Conservation (phyloP, 805 yeast genomes). For the Saccharomyces jurei region DNA sequence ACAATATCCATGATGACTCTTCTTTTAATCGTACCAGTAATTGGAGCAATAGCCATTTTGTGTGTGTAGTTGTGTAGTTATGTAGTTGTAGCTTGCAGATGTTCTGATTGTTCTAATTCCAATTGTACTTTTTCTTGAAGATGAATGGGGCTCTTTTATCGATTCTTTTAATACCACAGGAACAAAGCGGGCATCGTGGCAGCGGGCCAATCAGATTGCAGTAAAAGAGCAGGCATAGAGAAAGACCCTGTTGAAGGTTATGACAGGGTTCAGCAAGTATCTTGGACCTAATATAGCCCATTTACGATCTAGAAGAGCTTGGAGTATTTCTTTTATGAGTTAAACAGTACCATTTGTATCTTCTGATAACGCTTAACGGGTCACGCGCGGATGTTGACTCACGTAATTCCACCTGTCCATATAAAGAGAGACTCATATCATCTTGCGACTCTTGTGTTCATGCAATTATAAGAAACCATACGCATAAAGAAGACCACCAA, state of each 20-base stretch:
- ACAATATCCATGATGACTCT: slow-evolving; percentile 72
- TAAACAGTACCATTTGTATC: background rate
- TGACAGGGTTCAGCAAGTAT: background rate
- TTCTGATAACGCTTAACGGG: background rate
- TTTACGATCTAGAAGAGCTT: background rate
- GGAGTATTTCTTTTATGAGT: background rate
- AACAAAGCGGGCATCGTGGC: background rate
- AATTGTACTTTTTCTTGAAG: background rate
- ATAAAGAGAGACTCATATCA: background rate
- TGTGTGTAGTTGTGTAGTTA: slow-evolving; percentile 9
- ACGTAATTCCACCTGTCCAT: background rate
- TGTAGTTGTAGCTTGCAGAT: slow-evolving; percentile 3
- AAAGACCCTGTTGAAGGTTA: background rate
- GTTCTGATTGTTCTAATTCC: background rate
- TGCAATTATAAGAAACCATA: background rate
- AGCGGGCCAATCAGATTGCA: background rate
- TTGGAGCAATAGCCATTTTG: slow-evolving; percentile 73
- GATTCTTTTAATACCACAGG: background rate
- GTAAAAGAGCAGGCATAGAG: background rate
- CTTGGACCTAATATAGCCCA: background rate
- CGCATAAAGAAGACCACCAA: background rate
- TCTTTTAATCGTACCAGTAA: slow-evolving; percentile 74
- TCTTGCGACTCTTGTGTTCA: background rate
- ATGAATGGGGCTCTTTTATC: background rate
- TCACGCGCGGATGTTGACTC: background rate